phyloP scores from a whole-genome alignment of 495 filamentous ascomycete genomes.

The Neurospora cerealis region DNA sequence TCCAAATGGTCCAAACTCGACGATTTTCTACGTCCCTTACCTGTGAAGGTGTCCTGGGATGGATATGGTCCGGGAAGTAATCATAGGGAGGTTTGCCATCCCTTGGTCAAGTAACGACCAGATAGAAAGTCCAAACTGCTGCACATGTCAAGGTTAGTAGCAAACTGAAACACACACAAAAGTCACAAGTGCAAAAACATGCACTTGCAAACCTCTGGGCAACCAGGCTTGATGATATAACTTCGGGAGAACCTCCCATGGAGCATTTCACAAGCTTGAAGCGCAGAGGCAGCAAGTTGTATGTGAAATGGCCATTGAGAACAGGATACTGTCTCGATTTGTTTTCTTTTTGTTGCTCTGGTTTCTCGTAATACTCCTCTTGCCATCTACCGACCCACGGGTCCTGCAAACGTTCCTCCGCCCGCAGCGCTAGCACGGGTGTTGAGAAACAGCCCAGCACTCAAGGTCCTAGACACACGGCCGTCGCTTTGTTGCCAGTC shows the following conservation, averaged over 20 bases:
- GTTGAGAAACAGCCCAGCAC: not conserved
- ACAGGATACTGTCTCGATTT: slow-evolving; percentile 18
- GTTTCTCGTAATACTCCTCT: slow-evolving; percentile 1
- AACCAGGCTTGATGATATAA: slow-evolving; percentile 11
- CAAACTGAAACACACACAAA: not conserved
- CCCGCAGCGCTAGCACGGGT: not conserved
- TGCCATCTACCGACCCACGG: not conserved
- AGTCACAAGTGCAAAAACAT: not conserved
- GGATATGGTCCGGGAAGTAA: slow-evolving; percentile 1
- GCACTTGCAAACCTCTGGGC: slow-evolving; percentile 8
- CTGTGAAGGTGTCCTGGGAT: not conserved
- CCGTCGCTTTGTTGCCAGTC: not conserved
- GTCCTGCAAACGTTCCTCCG: not conserved
- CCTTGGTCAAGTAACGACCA: not conserved
- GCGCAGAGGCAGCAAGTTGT: slow-evolving; percentile 22
- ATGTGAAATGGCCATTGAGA: slow-evolving; percentile 54
- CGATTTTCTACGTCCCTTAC: slow-evolving; percentile 1
- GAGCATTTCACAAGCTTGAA: slow-evolving; percentile 47
- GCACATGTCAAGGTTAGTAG: slow-evolving; percentile 5
- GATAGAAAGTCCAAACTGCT: not conserved
- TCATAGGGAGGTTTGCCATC: not conserved
- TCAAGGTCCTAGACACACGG: not conserved
- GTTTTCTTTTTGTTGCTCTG: slow-evolving; percentile 9
- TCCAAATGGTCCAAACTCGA: not conserved
- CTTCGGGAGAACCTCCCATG: slow-evolving; percentile 57